phyloP scores from a whole-genome alignment of 768 basidiomycete species.

The Leccinum ochraceum region DNA sequence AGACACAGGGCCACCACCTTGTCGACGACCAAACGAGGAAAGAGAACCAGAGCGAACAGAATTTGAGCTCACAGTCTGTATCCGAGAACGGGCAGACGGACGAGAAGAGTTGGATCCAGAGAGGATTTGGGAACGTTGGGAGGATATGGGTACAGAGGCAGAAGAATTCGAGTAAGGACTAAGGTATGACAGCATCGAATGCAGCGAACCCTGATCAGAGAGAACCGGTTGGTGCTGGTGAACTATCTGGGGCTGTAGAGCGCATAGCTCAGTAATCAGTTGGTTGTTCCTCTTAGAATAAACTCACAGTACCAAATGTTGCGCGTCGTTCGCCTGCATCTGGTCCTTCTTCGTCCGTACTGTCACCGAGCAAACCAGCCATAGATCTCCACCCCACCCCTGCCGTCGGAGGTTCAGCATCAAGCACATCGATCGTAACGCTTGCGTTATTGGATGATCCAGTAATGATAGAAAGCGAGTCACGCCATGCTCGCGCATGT shows the following conservation, averaged over 20 bases:
- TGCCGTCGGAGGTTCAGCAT: constrained; percentile 68
- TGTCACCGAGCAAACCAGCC: constrained; percentile 29
- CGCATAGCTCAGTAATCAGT: constrained; percentile 18
- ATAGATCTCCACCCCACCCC: constrained; percentile 62
- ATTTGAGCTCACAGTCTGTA: constrained; percentile 36
- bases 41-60: constrained; percentile 53
- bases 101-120: constrained; percentile 57
- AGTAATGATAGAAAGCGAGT: constrained; percentile 35
- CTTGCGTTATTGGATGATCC: constrained; percentile 33
- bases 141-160: constrained; percentile 54
- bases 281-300: constrained; percentile 3
- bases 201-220: constrained; percentile 68
- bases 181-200: constrained; percentile 61
- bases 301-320: constrained; percentile 65
- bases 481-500: constrained; percentile 35
- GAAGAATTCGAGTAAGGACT: constrained; percentile 49
- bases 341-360: constrained; percentile 17
- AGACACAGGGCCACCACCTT: constrained; percentile 37
- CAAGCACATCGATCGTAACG: constrained; percentile 59
- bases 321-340: constrained; percentile 42
- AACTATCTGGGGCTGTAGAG: constrained; percentile 43
- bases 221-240: constrained; percentile 41
- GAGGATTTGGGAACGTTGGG: constrained; percentile 43
- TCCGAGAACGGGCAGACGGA: constrained; percentile 47
- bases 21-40: constrained; percentile 51